These are phyloP conservation scores for Pseudogymnoascus sp. DNA, from an alignment of 2,329 filamentous ascomycete genomes.

Conservation along the genomic window DNA sequence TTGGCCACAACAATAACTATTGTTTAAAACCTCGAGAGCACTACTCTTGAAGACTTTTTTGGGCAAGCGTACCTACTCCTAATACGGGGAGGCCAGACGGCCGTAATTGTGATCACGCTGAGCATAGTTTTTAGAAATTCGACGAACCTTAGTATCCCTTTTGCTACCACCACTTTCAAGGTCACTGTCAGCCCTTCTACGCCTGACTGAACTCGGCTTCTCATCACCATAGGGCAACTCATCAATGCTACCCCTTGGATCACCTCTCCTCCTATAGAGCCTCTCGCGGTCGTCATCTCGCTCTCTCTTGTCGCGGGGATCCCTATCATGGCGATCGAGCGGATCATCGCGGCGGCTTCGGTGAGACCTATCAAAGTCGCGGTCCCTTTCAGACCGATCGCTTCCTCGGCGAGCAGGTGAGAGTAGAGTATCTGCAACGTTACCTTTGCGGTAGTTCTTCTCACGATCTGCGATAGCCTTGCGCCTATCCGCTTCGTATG, in stretches of 20 bases:
- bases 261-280: slow-evolving; percentile 71
- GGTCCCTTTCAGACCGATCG: slow-evolving; percentile 37
- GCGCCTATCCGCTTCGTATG: slow-evolving; percentile 90
- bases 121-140: not conserved
- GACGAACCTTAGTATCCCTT: slow-evolving; percentile 54
- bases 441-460: slow-evolving; percentile 80
- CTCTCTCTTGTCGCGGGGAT: slow-evolving; percentile 66
- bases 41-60: not conserved
- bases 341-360: slow-evolving; percentile 55
- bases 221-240: slow-evolving; percentile 88
- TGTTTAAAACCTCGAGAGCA: not conserved
- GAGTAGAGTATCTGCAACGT: slow-evolving; percentile 57
- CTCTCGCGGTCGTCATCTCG: slow-evolving; percentile 87
- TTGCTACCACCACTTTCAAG: slow-evolving; percentile 53
- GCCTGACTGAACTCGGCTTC: slow-evolving; percentile 56
- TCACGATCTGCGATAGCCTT: slow-evolving; percentile 92
- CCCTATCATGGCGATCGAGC: slow-evolving; percentile 59
- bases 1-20: not conserved
- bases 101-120: not conserved
- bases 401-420: slow-evolving; percentile 30
- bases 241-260: slow-evolving; percentile 71
- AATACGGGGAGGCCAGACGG: not conserved
- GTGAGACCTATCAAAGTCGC: slow-evolving; percentile 32
- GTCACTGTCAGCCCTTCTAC: slow-evolving; percentile 73
- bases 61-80: not conserved